Base-by-base conservation (phyloP, 2,329 filamentous ascomycete species). In the Nemania sp. region DNA sequence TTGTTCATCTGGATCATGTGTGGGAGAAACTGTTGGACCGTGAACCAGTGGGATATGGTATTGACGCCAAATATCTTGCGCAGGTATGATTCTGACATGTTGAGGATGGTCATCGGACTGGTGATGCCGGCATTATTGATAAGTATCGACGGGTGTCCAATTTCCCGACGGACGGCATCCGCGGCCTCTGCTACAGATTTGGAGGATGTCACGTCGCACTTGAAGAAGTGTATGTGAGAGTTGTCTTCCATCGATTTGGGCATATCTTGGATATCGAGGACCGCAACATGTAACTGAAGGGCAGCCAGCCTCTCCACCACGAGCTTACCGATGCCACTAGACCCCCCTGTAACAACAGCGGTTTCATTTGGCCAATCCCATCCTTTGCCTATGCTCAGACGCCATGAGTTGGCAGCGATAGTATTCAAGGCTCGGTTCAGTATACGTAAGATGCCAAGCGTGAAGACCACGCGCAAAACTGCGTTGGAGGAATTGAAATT, bases 341-440 rank as follows among this genome's bases (percentile, higher is more conserved):
- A 62, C 13, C 64, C 64, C 11, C 64, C 64, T 0, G 64, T 65
- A 39, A 65, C 56, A 13, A 65, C 64, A 0, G 64, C 64, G 35
- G 64, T 58, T 20, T 65, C 64, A 13, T 64, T 64, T 1, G 61
- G 59, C 64, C 64, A 65, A n/a, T 65, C 58, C 64, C 64, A 65
- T 17, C 61, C 64, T 13, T 59, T 59, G 43, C 52, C 54, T n/a
- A 55, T 48, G 15, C 49, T 57, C 29, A 57, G 17, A 15, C 54
- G 64, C 64, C 64, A 65, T 2, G 61, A 60, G 39, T 64, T 65
- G 39, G 58, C 18, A 12, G 61, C 64, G 17, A 53, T 20, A 3
- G 29, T 25, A 42, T 60, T 65, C 13, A 65, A 32, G n/a, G 29
- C 32, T 25, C 34, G 32, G 15, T 65, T 65, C 12, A 64, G 20